Percentiles rank a stretch among this genome's conserved stretches.
These are phyloP conservation scores for Candida germanica DNA, from an alignment of 805 yeast genomes.

Conservation along the genomic window DNA sequence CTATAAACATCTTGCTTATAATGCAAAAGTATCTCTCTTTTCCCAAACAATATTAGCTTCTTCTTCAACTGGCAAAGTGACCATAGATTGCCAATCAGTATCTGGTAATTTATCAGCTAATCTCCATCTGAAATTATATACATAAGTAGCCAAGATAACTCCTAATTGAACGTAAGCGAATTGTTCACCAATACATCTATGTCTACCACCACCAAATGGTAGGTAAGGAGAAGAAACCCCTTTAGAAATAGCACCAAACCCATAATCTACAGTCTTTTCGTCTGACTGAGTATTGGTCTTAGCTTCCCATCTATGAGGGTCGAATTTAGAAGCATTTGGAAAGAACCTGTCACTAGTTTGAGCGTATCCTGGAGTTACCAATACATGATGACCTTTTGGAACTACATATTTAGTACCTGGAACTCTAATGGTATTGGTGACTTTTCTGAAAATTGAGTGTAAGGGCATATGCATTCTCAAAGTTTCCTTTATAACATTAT, in stretches of 20 bases:
- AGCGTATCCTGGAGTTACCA: slow-evolving; percentile 93
- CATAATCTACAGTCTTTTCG: slow-evolving; percentile 69
- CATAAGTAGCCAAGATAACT: slow-evolving; percentile 68
- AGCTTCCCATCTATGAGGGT: slow-evolving; percentile 83
- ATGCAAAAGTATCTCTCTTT: slow-evolving; percentile 49
- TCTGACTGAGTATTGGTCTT: slow-evolving; percentile 24
- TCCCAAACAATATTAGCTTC: slow-evolving; percentile 65
- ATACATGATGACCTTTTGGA: slow-evolving; percentile 84
- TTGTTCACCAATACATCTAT: slow-evolving; percentile 98
- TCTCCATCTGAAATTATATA: slow-evolving; percentile 77
- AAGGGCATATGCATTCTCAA: slow-evolving; percentile 94
- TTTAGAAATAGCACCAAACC: slow-evolving; percentile 94
- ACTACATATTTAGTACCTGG: slow-evolving; percentile 78
- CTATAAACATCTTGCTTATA: slow-evolving; percentile 11
- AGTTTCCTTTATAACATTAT: slow-evolving; percentile 86
- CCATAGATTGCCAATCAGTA: slow-evolving; percentile 87
- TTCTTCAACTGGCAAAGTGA: slow-evolving; percentile 81
- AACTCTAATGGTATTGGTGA: slow-evolving; percentile 69
- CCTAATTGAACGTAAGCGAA: slow-evolving; percentile 95
- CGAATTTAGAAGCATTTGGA: slow-evolving; percentile 68
- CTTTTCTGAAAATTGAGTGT: slow-evolving; percentile 94
- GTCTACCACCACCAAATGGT: slow-evolving; percentile 99
- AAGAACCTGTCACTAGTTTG: slow-evolving; percentile 73
- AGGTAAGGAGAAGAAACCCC: slow-evolving; percentile 95
- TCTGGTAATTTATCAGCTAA: slow-evolving; percentile 52